Base-by-base conservation (phyloP, 2,329 filamentous ascomycete genomes). In the Phialophora macrospora region DNA sequence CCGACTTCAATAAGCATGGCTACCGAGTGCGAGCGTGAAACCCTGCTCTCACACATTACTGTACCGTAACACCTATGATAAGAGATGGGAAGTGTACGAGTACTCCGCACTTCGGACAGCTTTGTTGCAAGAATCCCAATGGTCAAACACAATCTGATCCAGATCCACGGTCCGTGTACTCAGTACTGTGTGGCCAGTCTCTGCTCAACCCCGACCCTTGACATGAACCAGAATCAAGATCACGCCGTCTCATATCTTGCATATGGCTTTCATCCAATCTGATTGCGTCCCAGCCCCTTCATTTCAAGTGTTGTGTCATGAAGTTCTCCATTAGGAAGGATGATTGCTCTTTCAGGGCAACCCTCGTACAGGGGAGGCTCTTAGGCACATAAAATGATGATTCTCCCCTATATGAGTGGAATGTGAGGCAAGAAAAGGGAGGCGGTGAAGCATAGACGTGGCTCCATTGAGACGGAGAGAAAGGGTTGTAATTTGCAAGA, bases 161-260 rank as follows among this genome's bases (percentile, higher is more conserved):
- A 62, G 46, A 49, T 30, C 52, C 24, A 28, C 24, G 26, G 26
- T 2, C 26, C 51, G 24, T 12, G 24, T 51, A 22, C 8, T 51
- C 22, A 8, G 12, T 51, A 22, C 20, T 51, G 8, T 55, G 52
- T 55, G 11, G 11, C 24, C 24, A 55, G 17, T n/a, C 38, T n/a
- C 17, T 44, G 7, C 12, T 44, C 38, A 20, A 17, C 38, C 17
- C 17, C n/a, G 17, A 44, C 38, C 38, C 38, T 44, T 44, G 38
- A 44, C 62, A 44, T 41, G 22, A 41, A 17, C 41, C 20, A 62
- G 32, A 55, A 49, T 60, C 63, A 64, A 67, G 67, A 69, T 60
- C 51, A 56, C 67, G 67, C 67, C 67, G 67, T 69, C 64, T 60
- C 65, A n/a, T 34, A 67, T 65, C 64, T 60, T 69, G 65, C 67